phyloP scores from a whole-genome alignment of 2,329 filamentous ascomycete genomes.

The Trichoderma sp. region DNA sequence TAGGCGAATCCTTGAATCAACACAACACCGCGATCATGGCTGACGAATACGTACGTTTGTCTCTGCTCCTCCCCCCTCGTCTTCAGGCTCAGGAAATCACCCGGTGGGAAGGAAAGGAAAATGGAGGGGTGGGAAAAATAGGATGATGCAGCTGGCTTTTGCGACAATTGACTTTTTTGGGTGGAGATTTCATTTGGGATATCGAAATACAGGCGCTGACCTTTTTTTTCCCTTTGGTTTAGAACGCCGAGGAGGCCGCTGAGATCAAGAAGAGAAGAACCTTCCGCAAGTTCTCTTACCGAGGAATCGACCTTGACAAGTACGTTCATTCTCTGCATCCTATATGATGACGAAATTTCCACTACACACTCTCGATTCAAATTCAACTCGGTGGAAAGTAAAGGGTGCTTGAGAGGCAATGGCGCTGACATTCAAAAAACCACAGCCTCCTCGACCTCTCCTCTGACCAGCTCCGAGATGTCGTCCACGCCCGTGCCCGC shows the following conservation, averaged over 20 bases:
- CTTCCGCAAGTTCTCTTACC: conserved; percentile 99
- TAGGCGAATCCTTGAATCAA: conserved; percentile 43
- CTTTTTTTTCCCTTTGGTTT: conserved; percentile 23
- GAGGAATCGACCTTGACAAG: conserved; percentile 99
- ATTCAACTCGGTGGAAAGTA: not conserved
- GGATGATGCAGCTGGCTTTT: not conserved
- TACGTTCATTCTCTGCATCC: conserved; percentile 51
- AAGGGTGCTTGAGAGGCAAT: not conserved
- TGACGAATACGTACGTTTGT: conserved; percentile 81
- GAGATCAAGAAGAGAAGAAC: conserved; percentile 99
- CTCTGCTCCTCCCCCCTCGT: conserved; percentile 25
- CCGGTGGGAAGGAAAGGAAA: not conserved
- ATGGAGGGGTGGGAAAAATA: conserved; percentile 21
- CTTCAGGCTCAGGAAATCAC: conserved; percentile 6
- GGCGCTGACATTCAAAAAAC: not conserved
- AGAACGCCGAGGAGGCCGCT: conserved; percentile 97
- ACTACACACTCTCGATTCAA: not conserved
- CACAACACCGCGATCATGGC: conserved; percentile 65
- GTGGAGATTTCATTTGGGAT: not conserved
- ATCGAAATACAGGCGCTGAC: not conserved
- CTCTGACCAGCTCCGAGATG: conserved; percentile 97
- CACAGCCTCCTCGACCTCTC: conserved; percentile 93
- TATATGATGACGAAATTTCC: not conserved
- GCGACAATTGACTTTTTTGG: not conserved
- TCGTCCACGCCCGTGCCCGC: conserved; percentile 97